Percentiles rank a stretch among this genome's conserved stretches.
Conservation (phyloP, 345 rosid species). For the Clarkia xantiana region DNA sequence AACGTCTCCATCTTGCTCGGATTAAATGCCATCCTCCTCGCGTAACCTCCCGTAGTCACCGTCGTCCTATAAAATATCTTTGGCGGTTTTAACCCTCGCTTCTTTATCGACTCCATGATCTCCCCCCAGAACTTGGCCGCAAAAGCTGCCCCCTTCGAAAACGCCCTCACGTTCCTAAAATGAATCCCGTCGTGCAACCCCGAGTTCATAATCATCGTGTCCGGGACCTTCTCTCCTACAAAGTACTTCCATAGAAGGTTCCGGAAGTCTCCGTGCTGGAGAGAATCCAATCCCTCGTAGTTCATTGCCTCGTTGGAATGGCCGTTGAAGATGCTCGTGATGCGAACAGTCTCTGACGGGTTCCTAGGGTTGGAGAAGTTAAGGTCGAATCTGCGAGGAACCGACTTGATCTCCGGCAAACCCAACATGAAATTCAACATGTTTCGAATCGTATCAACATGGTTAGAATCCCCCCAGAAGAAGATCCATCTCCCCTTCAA, state of each 20-base stretch:
- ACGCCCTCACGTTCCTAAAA: slow-evolving; percentile 40
- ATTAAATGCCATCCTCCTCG: slow-evolving; percentile 53
- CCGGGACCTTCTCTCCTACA: slow-evolving; percentile 52
- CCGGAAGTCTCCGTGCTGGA: slow-evolving; percentile 44
- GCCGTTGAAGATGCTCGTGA: slow-evolving; percentile 92
- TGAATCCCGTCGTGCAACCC: slow-evolving; percentile 83
- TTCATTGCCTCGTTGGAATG: slow-evolving; percentile 76
- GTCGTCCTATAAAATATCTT: slow-evolving; percentile 58
- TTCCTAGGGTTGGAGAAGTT: slow-evolving; percentile 56
- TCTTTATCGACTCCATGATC: slow-evolving; percentile 41
- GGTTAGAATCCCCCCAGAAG: slow-evolving; percentile 98
- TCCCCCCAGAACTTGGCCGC: slow-evolving; percentile 70
- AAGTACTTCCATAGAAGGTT: slow-evolving; percentile 56
- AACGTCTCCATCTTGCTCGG: slow-evolving; percentile 84
- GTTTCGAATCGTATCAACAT: slow-evolving; percentile 87
- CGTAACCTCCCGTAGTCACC: slow-evolving; percentile 79
- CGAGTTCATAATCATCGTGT: slow-evolving; percentile 69
- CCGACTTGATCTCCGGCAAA: slow-evolving; percentile 44
- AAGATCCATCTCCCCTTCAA: slow-evolving; percentile 72
- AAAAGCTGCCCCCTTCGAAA: slow-evolving; percentile 41
- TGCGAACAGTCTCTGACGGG: slow-evolving; percentile 50
- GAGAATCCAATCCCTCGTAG: slow-evolving; percentile 80
- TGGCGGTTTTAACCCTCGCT: slow-evolving; percentile 50
- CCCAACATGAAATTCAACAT: slow-evolving; percentile 65
- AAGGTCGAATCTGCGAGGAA: slow-evolving; percentile 79